Percentiles rank a stretch among this genome's conserved stretches.
Conservation (phyloP, 1,284 basidiomycete species). For the Melampsora allii-populina region DNA sequence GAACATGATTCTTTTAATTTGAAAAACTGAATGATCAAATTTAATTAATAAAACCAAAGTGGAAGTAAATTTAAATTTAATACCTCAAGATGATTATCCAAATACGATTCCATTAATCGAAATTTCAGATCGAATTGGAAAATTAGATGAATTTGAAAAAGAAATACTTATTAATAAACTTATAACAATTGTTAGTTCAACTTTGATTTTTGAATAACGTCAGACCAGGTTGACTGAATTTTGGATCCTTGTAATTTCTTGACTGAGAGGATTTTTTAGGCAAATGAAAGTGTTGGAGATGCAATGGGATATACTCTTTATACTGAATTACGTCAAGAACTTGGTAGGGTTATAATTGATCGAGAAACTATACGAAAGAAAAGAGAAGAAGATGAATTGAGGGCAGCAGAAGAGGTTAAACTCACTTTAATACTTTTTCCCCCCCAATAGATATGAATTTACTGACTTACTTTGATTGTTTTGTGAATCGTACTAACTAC, state of each 20-base stretch:
- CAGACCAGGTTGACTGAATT: not conserved
- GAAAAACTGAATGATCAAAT: too few species aligned
- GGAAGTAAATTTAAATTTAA: constrained; percentile 25
- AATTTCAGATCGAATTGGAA: constrained; percentile 8
- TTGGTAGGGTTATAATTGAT: constrained; percentile 4
- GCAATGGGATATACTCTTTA: constrained; percentile 39
- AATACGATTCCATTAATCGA: constrained; percentile 26
- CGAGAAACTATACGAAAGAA: not conserved
- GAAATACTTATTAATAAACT: constrained; percentile 15
- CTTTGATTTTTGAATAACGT: not conserved
- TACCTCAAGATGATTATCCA: constrained; percentile 17
- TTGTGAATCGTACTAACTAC: too few species aligned
- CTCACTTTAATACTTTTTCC: not conserved
- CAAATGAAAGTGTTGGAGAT: constrained; percentile 24
- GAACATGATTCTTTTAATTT: too few species aligned
- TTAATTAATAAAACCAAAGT: constrained; percentile 1
- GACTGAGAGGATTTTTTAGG: constrained; percentile 8
- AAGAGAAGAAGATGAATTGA: constrained; percentile 25
- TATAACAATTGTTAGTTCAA: constrained; percentile 10
- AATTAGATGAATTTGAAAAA: constrained; percentile 8
- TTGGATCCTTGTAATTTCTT: not conserved
- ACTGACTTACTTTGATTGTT: too few species aligned
- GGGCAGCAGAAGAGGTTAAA: constrained; percentile 13
- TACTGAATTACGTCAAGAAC: constrained; percentile 30
- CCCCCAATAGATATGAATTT: too few species aligned